Conservation (phyloP, 2,329 filamentous ascomycete species). For the Fusarium temperatum region DNA sequence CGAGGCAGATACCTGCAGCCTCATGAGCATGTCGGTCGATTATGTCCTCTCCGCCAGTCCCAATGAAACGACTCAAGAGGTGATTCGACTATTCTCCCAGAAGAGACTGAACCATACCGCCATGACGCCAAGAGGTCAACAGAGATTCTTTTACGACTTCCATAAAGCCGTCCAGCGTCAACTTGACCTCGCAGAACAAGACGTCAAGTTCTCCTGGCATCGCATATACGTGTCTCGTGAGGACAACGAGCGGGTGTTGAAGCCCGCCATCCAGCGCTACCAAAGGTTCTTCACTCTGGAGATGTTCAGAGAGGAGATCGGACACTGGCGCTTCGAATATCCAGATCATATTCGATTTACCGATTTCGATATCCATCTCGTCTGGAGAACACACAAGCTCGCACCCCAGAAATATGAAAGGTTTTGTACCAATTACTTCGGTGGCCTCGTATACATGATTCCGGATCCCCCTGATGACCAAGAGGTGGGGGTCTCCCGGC, state of each 20-base stretch:
- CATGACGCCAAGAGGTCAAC: neutral
- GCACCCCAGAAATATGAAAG: constrained; percentile 1
- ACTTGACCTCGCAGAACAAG: constrained; percentile 10
- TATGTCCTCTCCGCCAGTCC: neutral
- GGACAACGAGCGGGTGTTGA: constrained; percentile 2
- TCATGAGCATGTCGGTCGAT: constrained; percentile 5
- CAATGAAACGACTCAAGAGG: neutral
- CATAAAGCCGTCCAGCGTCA: constrained; percentile 18
- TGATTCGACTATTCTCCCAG: neutral
- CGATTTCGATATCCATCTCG: constrained; percentile 32
- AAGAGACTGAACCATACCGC: neutral
- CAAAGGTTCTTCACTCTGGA: constrained; percentile 25
- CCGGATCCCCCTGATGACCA: constrained; percentile 1
- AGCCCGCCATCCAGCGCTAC: constrained; percentile 19
- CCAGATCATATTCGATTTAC: neutral
- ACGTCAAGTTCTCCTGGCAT: constrained; percentile 31
- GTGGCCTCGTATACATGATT: constrained; percentile 8
- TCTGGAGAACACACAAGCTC: constrained; percentile 36
- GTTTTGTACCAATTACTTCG: constrained; percentile 13
- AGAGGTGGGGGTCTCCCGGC: neutral
- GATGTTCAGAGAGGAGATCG: neutral
- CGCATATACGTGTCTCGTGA: constrained; percentile 6
- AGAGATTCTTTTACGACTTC: constrained; percentile 12
- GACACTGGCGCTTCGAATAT: neutral
- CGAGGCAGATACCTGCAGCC: neutral